Conservation (phyloP, 805 yeast species). For the Metschnikowia shivogae region DNA sequence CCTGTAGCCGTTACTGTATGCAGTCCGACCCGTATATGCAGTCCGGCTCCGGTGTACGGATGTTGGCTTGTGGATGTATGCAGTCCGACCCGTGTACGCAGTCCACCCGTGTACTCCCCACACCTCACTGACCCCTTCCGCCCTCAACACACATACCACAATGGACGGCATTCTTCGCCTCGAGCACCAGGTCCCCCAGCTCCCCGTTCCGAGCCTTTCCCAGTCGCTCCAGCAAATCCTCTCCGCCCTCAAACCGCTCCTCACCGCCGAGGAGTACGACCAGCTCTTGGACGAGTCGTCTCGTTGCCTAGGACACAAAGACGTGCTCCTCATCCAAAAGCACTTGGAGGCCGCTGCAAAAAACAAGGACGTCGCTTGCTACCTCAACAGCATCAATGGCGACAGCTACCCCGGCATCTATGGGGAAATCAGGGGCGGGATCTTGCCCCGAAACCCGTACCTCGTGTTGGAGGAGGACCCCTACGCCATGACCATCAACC, state of each 20-base stretch:
- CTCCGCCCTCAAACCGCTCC: constrained; percentile 56
- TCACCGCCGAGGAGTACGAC: constrained; percentile 48
- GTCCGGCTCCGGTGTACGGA: no score
- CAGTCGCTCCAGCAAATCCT: constrained; percentile 51
- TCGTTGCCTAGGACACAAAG: constrained; percentile 41
- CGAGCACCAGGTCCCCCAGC: constrained; percentile 46
- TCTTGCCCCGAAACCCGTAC: constrained; percentile 75
- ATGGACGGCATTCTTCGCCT: constrained; percentile 20
- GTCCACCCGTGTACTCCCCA: no score
- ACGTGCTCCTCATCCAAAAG: constrained; percentile 46
- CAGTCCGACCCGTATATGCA: no score
- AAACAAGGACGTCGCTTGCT: constrained; percentile 36
- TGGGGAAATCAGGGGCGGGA: constrained; percentile 61
- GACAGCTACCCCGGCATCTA: constrained; percentile 53
- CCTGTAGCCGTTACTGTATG: no score
- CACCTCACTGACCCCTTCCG: not conserved
- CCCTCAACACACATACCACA: not conserved
- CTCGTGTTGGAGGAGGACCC: constrained; percentile 74
- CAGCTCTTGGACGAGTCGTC: constrained; percentile 42
- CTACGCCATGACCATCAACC: constrained; percentile 46
- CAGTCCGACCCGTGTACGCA: no score
- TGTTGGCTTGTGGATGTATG: no score
- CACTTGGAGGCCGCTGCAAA: constrained; percentile 48
- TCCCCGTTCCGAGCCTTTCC: constrained; percentile 59
- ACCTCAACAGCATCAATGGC: constrained; percentile 52